These are phyloP conservation scores for Nannochloropsis salina DNA, from an alignment of 108 stramenopile species.

Conservation along the genomic window DNA sequence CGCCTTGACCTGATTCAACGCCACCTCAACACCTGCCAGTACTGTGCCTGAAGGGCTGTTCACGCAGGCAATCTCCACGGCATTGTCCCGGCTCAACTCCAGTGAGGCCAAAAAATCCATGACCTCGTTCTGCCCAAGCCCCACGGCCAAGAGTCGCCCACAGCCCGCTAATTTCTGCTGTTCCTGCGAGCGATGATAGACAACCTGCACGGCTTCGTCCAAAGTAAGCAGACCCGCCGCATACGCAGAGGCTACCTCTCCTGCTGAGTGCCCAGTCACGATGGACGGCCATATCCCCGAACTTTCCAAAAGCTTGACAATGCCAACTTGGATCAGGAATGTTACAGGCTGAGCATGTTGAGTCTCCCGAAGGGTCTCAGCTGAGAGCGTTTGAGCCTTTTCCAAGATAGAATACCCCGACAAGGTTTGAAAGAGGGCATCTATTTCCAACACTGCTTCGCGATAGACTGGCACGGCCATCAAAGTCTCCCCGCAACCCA, in stretches of 20 bases:
- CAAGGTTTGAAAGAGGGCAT: constrained; percentile 16
- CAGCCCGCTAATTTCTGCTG: not conserved
- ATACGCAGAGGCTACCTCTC: constrained; percentile 1
- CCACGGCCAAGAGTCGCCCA: constrained; percentile 14
- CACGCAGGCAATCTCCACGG: not conserved
- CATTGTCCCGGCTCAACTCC: not conserved
- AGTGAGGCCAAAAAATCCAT: not conserved
- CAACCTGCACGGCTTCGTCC: not conserved
- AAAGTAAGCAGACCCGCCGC: not conserved
- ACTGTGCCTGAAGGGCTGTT: not conserved
- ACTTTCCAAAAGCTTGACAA: not conserved
- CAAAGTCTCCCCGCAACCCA: constrained; percentile 16
- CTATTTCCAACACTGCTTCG: not conserved
- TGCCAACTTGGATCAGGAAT: not conserved
- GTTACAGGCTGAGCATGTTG: not conserved
- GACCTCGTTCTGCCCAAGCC: not conserved
- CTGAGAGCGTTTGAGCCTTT: not conserved
- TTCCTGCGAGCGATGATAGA: constrained; percentile 1
- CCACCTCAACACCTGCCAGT: not conserved
- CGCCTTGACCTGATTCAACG: not conserved
- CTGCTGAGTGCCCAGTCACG: not conserved
- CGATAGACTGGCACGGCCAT: constrained; percentile 1
- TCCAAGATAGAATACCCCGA: not conserved
- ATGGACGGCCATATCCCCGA: not conserved
- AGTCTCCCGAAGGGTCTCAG: not conserved